These are phyloP conservation scores for Carex myosuroides DNA, from an alignment of 176 grass and related monocot genomes.

Conservation along the genomic window DNA sequence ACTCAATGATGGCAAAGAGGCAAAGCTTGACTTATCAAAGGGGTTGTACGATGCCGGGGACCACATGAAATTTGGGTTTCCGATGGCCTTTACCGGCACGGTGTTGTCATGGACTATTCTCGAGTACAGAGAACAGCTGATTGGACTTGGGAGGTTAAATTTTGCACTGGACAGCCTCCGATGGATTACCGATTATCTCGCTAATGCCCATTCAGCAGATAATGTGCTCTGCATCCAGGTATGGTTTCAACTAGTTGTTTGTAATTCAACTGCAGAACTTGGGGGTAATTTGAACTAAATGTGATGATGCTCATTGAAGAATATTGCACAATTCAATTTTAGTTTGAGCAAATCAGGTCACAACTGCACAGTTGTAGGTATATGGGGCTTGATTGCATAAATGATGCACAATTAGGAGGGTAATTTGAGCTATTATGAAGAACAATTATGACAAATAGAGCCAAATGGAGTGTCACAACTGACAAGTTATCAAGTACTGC, in stretches of 20 bases:
- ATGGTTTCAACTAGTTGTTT: not conserved
- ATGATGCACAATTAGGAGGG: not conserved
- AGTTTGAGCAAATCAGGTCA: not conserved
- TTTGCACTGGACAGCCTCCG: constrained; percentile 49
- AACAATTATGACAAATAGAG: not conserved
- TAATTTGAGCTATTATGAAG: not conserved
- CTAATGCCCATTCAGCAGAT: constrained; percentile 65
- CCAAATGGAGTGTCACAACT: not conserved
- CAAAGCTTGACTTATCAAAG: constrained; percentile 65
- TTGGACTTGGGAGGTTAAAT: constrained; percentile 34
- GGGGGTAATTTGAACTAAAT: not conserved
- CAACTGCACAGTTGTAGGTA: not conserved
- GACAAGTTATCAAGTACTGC: not conserved
- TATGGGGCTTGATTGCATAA: not conserved
- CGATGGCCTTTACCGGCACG: constrained; percentile 70
- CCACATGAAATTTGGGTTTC: constrained; percentile 95
- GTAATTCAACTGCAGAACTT: not conserved
- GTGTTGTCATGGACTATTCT: constrained; percentile 90
- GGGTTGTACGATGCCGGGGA: constrained; percentile 89
- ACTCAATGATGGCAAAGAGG: constrained; percentile 52
- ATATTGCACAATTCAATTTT: not conserved
- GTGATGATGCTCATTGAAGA: not conserved
- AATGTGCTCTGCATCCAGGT: constrained; percentile 75
- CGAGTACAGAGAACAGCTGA: constrained; percentile 63
- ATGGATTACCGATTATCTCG: constrained; percentile 80